Conservation (phyloP, 345 rosid genomes). For the Hypericum perforatum region DNA sequence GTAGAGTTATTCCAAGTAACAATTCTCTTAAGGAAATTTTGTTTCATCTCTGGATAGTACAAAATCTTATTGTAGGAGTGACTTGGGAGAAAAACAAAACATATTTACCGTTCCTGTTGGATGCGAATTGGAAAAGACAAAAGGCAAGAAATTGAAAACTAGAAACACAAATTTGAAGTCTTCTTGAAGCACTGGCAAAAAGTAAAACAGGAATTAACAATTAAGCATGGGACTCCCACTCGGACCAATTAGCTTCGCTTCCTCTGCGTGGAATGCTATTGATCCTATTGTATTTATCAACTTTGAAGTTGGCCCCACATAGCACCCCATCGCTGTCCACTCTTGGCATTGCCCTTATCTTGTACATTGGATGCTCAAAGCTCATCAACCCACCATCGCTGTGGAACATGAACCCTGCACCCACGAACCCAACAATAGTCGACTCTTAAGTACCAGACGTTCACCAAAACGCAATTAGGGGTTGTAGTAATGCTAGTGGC, state of each 20-base stretch:
- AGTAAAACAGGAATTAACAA: too few relatives aligned
- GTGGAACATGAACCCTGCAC: conserved; percentile 23
- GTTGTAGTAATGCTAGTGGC: not conserved
- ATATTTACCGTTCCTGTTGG: too few relatives aligned
- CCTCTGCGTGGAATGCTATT: conserved; percentile 37
- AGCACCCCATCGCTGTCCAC: conserved; percentile 29
- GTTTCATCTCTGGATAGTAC: too few relatives aligned
- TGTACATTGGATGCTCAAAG: conserved; percentile 42
- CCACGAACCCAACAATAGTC: not conserved
- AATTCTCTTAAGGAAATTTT: too few relatives aligned
- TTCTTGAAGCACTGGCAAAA: too few relatives aligned
- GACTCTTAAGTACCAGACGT: too few relatives aligned
- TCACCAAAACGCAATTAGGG: not conserved
- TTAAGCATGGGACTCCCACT: conserved; percentile 5
- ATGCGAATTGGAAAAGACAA: too few relatives aligned
- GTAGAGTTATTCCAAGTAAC: too few relatives aligned
- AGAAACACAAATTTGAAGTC: too few relatives aligned
- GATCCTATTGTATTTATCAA: conserved; percentile 30
- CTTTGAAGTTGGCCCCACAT: conserved; percentile 37
- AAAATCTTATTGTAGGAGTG: too few relatives aligned
- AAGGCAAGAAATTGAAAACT: too few relatives aligned
- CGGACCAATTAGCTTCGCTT: conserved; percentile 41
- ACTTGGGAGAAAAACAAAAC: too few relatives aligned
- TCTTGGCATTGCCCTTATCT: conserved; percentile 29
- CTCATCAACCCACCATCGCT: conserved; percentile 35